phyloP scores from a whole-genome alignment of 164 flowering plant species.

The Macadamia integrifolia region DNA sequence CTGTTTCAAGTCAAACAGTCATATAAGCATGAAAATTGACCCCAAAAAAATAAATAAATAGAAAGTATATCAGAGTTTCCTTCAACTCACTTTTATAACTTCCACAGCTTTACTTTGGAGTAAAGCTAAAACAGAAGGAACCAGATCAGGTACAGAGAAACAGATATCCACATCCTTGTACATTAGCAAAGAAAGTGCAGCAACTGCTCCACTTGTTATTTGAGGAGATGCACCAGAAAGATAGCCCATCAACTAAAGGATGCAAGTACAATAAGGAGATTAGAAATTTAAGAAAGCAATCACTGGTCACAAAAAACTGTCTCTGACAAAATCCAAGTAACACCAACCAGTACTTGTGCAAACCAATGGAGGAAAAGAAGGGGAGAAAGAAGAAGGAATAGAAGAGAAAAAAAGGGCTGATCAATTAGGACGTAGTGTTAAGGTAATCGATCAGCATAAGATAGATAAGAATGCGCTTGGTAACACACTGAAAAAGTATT shows the following conservation, averaged over 20 bases:
- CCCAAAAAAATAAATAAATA: neutral
- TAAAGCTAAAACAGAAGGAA: slow-evolving; percentile 63
- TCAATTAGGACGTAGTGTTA: no score
- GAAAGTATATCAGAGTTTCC: neutral
- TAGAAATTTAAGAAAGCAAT: neutral
- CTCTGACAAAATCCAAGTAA: neutral
- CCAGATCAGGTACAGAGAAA: slow-evolving; percentile 52
- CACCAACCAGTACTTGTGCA: no score
- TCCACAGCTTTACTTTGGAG: slow-evolving; percentile 63
- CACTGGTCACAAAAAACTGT: neutral
- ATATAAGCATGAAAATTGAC: neutral
- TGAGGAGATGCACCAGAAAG: slow-evolving; percentile 88
- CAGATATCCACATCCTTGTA: slow-evolving; percentile 52
- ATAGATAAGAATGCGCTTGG: no score
- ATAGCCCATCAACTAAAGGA: slow-evolving; percentile 70
- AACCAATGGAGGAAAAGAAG: no score
- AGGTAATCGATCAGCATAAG: no score
- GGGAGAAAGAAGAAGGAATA: no score
- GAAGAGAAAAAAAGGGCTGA: no score
- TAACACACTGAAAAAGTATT: no score
- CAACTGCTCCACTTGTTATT: slow-evolving; percentile 82
- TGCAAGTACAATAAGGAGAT: slow-evolving; percentile 4
- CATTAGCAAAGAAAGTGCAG: slow-evolving; percentile 80
- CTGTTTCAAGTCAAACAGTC: slow-evolving; percentile 31
- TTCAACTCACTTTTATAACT: slow-evolving; percentile 63